Conservation (phyloP, 441 rosid species). For the Arabidopsis lyrata region DNA sequence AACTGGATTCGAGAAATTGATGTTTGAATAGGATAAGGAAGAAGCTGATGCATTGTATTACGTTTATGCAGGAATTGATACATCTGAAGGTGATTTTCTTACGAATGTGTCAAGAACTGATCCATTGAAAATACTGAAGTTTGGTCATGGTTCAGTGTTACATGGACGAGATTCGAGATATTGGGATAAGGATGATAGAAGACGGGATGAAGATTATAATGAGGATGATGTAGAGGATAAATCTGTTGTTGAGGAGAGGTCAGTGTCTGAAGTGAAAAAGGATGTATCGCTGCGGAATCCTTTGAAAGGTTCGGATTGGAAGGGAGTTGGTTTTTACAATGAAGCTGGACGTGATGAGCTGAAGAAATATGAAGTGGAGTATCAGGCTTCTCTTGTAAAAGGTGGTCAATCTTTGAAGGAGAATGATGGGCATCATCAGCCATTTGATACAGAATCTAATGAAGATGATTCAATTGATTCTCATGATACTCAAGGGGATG, state of each 20-base stretch:
- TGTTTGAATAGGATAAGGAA: conserved; percentile 4
- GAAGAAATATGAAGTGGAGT: conserved; percentile 76
- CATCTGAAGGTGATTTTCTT: conserved; percentile 65
- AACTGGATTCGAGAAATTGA: conserved; percentile 4
- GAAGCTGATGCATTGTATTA: background rate
- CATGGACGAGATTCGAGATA: conserved; percentile 85
- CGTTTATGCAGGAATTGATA: conserved; percentile 25
- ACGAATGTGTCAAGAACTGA: conserved; percentile 69
- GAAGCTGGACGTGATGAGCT: conserved; percentile 86
- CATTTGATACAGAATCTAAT: conserved; percentile 55
- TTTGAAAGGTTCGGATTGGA: conserved; percentile 3
- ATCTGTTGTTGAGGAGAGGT: conserved; percentile 41
- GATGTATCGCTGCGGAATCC: conserved; percentile 34
- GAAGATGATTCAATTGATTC: conserved; percentile 68
- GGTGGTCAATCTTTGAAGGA: conserved; percentile 48
- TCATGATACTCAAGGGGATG: conserved; percentile 56
- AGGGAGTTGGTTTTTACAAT: conserved; percentile 58
- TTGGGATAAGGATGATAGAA: conserved; percentile 95
- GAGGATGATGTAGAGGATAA: conserved; percentile 62
- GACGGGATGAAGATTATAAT: conserved; percentile 79
- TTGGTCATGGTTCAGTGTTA: conserved; percentile 67
- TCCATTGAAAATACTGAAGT: conserved; percentile 57
- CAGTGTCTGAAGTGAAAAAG: conserved; percentile 41
- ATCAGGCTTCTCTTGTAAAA: conserved; percentile 71
- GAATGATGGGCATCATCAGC: conserved; percentile 47